phyloP scores from a whole-genome alignment of 441 rosid species.

The Dalechampia spathulata region DNA sequence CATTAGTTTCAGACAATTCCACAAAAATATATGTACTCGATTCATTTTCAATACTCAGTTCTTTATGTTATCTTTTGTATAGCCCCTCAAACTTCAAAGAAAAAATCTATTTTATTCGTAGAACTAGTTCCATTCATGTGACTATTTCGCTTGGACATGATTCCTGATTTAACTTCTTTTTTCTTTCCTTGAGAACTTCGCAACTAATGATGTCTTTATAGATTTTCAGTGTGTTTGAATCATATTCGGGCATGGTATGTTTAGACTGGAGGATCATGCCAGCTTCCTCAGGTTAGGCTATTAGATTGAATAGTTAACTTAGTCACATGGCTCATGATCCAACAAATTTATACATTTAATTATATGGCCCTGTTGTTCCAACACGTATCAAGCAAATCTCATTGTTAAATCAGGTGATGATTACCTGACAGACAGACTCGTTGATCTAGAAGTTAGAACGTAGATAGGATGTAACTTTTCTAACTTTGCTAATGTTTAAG shows the following conservation, averaged over 20 bases:
- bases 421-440: neutral
- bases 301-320: conserved; percentile 7
- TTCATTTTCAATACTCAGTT: neutral
- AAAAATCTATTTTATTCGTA: too few species aligned
- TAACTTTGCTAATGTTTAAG: neutral
- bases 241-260: neutral
- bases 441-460: neutral
- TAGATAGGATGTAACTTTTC: neutral
- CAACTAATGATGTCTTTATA: conserved; percentile 1
- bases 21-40: neutral
- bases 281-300: conserved; percentile 8
- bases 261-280: conserved; percentile 5
- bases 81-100: too few species aligned
- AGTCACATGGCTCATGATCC: conserved; percentile 5
- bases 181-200: too few species aligned
- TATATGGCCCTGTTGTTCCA: conserved; percentile 2
- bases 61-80: neutral
- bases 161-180: too few species aligned
- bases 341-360: neutral
- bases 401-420: neutral
- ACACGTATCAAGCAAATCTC: neutral
- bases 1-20: neutral
- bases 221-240: neutral
- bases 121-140: too few species aligned
- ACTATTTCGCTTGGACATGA: too few species aligned